Evolutionary conservation across 306 rosid genomes (phyloP).

Genomic region (Rosa chinensis): DNA sequence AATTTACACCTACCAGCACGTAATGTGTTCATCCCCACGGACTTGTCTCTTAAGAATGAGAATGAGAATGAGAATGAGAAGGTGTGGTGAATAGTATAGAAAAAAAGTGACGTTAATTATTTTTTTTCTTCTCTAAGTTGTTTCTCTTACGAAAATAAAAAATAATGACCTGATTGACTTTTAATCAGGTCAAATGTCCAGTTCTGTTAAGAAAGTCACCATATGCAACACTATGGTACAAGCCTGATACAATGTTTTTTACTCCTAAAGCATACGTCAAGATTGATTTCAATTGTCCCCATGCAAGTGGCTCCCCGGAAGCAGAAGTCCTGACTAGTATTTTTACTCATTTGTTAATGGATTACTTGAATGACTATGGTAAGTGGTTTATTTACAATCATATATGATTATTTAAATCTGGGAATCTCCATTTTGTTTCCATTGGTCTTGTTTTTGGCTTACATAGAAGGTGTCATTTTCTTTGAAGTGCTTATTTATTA

Average conservation of each 20-base stretch:
- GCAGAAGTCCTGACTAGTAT: constrained; percentile 63
- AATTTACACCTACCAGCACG: constrained; percentile 76
- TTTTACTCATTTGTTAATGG: constrained; percentile 78
- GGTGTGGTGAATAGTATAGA: constrained; percentile 32
- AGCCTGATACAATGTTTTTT: constrained; percentile 77
- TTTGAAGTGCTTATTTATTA: constrained; percentile 4
- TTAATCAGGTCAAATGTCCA: constrained; percentile 74
- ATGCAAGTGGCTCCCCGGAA: constrained; percentile 80
- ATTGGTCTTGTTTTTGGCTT: background rate
- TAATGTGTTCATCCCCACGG: constrained; percentile 79
- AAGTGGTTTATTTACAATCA: constrained; percentile 9
- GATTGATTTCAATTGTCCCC: constrained; percentile 81
- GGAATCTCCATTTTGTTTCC: background rate
- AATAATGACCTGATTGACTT: background rate
- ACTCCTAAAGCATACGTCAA: constrained; percentile 84
- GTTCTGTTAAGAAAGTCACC: constrained; percentile 64
- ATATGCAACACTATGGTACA: constrained; percentile 77
- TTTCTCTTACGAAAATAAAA: background rate
- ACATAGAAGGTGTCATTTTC: background rate
- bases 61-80: constrained; percentile 30
- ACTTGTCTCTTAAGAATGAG: constrained; percentile 66
- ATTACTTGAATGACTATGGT: constrained; percentile 95
- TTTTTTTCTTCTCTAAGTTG: background rate
- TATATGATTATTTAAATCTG: background rate
- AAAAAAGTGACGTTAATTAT: background rate